Percentiles rank a stretch among this genome's conserved stretches.
phyloP scores from a whole-genome alignment of 768 basidiomycete species.

The Mycena vulgaris region DNA sequence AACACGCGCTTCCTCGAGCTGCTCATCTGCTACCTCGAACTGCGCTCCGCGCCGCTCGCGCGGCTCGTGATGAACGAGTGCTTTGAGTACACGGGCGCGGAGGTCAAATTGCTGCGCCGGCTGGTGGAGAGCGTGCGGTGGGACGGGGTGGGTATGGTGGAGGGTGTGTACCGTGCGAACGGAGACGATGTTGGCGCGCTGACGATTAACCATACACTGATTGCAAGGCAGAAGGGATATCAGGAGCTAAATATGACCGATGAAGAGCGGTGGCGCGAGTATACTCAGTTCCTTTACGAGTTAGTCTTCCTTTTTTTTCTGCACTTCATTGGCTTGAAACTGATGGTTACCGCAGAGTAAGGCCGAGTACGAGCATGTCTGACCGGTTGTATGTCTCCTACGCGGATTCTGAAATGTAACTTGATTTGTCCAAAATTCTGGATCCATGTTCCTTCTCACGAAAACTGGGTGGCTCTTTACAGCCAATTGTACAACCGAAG shows the following conservation, averaged over 20 bases:
- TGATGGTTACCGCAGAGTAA: too few species aligned
- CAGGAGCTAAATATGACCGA: slow-evolving; percentile 13
- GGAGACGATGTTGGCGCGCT: slow-evolving; percentile 19
- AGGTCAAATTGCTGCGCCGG: slow-evolving; percentile 21
- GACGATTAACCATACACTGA: slow-evolving; percentile 14
- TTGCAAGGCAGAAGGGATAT: slow-evolving; percentile 12
- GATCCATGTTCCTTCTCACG: too few species aligned
- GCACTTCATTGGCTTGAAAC: too few species aligned
- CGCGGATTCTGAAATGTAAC: too few species aligned
- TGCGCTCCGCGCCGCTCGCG: background rate
- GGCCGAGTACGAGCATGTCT: too few species aligned
- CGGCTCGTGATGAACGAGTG: background rate
- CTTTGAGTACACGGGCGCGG: slow-evolving; percentile 8
- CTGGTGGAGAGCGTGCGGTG: slow-evolving; percentile 13
- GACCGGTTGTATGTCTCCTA: too few species aligned
- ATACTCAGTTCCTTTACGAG: too few species aligned
- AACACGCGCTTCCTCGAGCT: slow-evolving; percentile 22
- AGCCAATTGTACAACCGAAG: too few species aligned
- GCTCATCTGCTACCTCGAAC: slow-evolving; percentile 24
- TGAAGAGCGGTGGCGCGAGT: slow-evolving; percentile 6
- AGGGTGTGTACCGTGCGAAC: slow-evolving; percentile 2
- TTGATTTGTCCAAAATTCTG: too few species aligned
- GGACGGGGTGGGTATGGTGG: slow-evolving; percentile 15
- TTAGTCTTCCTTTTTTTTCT: too few species aligned
- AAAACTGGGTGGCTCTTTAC: too few species aligned